A percentile compares a stretch with the other conserved stretches of the same genome.
phyloP scores from a whole-genome alignment of 495 filamentous ascomycete genomes.

The Neurospora terricola region DNA sequence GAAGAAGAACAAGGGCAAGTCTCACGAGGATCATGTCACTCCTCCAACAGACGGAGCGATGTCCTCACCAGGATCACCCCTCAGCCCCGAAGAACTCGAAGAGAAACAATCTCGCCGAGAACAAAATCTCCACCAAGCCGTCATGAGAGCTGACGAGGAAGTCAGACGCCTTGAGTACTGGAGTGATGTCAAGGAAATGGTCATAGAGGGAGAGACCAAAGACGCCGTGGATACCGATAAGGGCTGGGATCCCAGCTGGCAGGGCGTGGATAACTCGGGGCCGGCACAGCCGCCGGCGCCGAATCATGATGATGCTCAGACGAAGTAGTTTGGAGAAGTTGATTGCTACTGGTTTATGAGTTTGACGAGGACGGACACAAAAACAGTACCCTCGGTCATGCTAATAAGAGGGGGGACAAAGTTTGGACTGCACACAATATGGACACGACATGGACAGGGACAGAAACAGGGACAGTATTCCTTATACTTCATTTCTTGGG shows the following conservation, averaged over 20 bases:
- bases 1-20: conserved; percentile 2
- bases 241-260: conserved; percentile 37
- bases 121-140: conserved; percentile 45
- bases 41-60: background rate
- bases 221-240: conserved; percentile 32
- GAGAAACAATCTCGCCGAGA: conserved; percentile 18
- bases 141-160: conserved; percentile 56
- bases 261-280: conserved; percentile 35
- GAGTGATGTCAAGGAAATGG: conserved; percentile 60
- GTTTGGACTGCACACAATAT: background rate
- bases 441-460: background rate
- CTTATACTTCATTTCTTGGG: background rate
- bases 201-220: conserved; percentile 39
- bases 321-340: background rate
- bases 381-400: background rate
- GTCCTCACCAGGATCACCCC: background rate
- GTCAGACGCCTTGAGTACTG: conserved; percentile 62
- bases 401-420: background rate
- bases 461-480: background rate
- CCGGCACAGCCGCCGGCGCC: conserved; percentile 13
- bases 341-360: background rate
- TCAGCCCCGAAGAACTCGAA: conserved; percentile 1
- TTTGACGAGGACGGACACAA: background rate
- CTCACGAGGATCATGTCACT: background rate
- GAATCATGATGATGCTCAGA: background rate